Evolutionary conservation across 164 flowering plant species (phyloP).

Genomic region (Umbilicus rupestris): DNA sequence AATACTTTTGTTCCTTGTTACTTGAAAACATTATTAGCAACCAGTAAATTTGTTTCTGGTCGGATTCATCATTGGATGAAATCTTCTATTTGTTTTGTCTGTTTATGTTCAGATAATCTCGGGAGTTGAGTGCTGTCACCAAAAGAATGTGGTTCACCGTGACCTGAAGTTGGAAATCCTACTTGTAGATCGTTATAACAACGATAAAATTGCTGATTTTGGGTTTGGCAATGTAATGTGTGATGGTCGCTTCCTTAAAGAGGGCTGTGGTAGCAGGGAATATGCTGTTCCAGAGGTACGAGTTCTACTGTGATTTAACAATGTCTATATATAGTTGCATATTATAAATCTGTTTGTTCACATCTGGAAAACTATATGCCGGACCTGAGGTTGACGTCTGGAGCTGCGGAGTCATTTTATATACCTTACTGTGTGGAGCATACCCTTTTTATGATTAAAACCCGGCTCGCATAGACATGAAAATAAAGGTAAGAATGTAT

Average conservation of each 20-base stretch:
- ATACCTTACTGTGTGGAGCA: conserved; percentile 16
- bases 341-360: neutral
- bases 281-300: conserved; percentile 26
- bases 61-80: neutral
- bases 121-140: conserved; percentile 25
- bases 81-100: neutral
- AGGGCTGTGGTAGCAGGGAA: conserved; percentile 22
- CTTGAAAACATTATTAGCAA: no score
- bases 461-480: conserved; percentile 11
- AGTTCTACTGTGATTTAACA: neutral
- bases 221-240: conserved; percentile 24
- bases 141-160: conserved; percentile 22
- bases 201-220: conserved; percentile 23
- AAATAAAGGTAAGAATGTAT: conserved; percentile 15
- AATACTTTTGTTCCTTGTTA: neutral
- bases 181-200: conserved; percentile 15
- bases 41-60: neutral
- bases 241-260: conserved; percentile 23
- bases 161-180: conserved; percentile 26
- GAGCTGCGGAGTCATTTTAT: conserved; percentile 36
- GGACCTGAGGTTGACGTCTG: conserved; percentile 34
- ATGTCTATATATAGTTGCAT: neutral
- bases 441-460: conserved; percentile 22
- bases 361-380: conserved; percentile 13
- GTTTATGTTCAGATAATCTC: conserved; percentile 16